Evolutionary conservation across 345 rosid species (phyloP).

Genomic region (Triadica sebifera): DNA sequence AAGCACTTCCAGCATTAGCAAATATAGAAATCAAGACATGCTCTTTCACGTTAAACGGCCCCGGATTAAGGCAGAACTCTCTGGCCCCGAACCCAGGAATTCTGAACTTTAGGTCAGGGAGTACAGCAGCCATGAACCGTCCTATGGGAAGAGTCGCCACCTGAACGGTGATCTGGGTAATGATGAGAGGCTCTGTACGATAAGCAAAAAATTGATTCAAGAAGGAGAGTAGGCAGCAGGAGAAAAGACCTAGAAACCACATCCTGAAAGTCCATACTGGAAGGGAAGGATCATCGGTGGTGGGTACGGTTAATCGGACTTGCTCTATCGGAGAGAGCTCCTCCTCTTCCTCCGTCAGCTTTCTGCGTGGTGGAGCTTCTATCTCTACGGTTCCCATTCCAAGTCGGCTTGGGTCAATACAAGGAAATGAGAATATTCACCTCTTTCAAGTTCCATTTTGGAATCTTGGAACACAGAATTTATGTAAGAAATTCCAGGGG

Average conservation of each 20-base stretch:
- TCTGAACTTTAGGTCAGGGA: background rate
- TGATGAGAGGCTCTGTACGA: slow-evolving; percentile 27
- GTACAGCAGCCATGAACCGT: slow-evolving; percentile 11
- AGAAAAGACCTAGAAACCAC: slow-evolving; percentile 71
- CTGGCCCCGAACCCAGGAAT: slow-evolving; percentile 2
- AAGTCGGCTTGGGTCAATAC: background rate
- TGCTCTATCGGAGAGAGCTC: slow-evolving; percentile 58
- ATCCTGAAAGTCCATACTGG: slow-evolving; percentile 90
- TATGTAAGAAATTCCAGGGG: background rate
- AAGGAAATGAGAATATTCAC: background rate
- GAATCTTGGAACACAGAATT: background rate
- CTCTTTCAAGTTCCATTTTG: background rate
- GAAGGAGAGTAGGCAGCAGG: slow-evolving; percentile 56
- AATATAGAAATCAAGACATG: slow-evolving; percentile 36
- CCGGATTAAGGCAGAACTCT: slow-evolving; percentile 9
- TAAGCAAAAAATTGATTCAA: slow-evolving; percentile 12
- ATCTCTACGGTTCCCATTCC: background rate
- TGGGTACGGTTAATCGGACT: slow-evolving; percentile 70
- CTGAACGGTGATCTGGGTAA: slow-evolving; percentile 53
- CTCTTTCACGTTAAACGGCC: slow-evolving; percentile 14
- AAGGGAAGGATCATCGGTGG: slow-evolving; percentile 65
- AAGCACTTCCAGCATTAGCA: slow-evolving; percentile 17
- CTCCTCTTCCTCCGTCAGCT: slow-evolving; percentile 30
- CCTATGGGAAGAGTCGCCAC: slow-evolving; percentile 20
- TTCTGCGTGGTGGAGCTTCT: background rate